Evolutionary conservation across 1,284 basidiomycete genomes (phyloP), one percentile per base, ranked within the genome.

Genomic region (Apiotrichum gamsii): DNA sequence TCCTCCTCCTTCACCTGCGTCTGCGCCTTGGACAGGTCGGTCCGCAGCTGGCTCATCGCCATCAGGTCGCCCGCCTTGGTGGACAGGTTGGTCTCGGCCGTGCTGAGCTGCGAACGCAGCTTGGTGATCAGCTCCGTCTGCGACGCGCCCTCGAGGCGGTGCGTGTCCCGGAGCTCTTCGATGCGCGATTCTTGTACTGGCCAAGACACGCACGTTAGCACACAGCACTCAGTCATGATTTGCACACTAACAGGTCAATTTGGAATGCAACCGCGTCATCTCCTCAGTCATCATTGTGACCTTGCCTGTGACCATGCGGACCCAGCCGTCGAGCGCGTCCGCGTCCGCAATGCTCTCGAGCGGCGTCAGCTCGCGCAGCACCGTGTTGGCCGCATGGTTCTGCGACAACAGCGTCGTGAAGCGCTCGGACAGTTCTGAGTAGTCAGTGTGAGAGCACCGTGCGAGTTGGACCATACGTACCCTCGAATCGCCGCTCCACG

Each of bases 101-200:
- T 84, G 9, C 72, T 67, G 1, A 90, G 64, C 59, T 90, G 86
- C 11, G 75, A 75, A 32, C 79, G 80, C 31, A 93, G 75, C 48
- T 78, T 79, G 51, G 83, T 79, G 34, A 90, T 81, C 49, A 84
- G 80, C 40, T 84, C 80, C 1, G 79, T 80, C 54, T 85, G 85
- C 11, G 88, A 90, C 23, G 78, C 71, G 10, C 80, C 81, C 72
- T 91, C 88, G 8, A 87, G 76, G 29, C 77, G 79, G 64, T 91
- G 88, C 4, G 81, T 88, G 54, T 89, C 85, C 39, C 82, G 82
- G 0, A 94, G 74, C 65, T 93, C 89, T 55, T 87, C 84, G 18
- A 89, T 79, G 3, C 84, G 83, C 42, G 82, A 82, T 45, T 88
- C 87, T 72, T 91, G 88, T 24, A 82, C 90, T 91, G 59, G n/a